Base-by-base conservation (phyloP, 164 flowering plant genomes). In the Santalum album region DNA sequence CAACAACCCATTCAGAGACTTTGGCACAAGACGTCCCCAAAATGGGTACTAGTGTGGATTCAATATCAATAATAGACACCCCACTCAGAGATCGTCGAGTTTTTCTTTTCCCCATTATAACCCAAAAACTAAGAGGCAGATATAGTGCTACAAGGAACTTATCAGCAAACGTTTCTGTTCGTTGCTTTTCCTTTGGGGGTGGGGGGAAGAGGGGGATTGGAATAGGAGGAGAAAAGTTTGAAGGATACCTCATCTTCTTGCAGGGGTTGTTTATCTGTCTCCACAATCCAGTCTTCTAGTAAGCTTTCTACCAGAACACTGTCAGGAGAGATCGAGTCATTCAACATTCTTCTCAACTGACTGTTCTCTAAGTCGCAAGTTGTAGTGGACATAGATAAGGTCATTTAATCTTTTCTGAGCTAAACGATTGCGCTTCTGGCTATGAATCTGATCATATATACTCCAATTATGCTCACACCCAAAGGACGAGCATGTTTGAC, bases 381-480 rank as follows among this genome's bases (percentile, higher is more conserved):
- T 38, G 42, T 38, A 38, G 42, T 38, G 42, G 16, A 38, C 42
- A 38, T 38, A 38, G 16, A 16, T 35, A 20, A 12, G 11, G 6
- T 55, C 21, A 25, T 26, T 26, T 2, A 29, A n/a, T 21, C 21
- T 25, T 27, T 24, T 77, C 73, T 78, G 78, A 77, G 59, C 56
- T 69, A 9, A 59, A 68, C 44, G 84, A 81, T 52, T 20, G 66
- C 3, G 75, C 74, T 25, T 72, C 89, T 54, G 46, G 54, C 94
- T 53, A 51, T 69, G 73, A 22, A 78, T 63, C 65, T 71, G 82
- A 69, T 88, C 92, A 65, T 69, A 79, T 15, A 65, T 46, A 60
- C 92, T 85, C 88, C 92, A 85, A 25, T 71, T 73, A 62, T 83
- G 92, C 54, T 83, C 85, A 71, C 85, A 83, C 11, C 83, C 96